These are phyloP conservation scores for Trichosporon coremiiforme DNA, from an alignment of 1,284 basidiomycete genomes.

Conservation along the genomic window DNA sequence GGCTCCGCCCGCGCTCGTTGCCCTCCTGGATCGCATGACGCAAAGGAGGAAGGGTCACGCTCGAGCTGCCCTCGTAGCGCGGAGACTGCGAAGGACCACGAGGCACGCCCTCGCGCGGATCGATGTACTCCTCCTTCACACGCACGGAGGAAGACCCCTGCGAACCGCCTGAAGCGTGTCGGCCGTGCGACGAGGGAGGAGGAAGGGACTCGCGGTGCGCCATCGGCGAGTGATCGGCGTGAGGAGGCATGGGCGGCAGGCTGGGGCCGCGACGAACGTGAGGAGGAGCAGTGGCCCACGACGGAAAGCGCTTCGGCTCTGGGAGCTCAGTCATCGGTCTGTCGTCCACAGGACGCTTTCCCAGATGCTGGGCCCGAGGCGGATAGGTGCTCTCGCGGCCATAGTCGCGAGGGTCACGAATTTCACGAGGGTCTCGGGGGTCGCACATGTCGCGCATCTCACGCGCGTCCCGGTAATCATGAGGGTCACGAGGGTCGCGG, in stretches of 20 bases:
- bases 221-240: constrained; percentile 16
- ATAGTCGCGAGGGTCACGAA: constrained; percentile 20
- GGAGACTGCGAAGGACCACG: constrained; percentile 2
- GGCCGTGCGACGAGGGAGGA: constrained; percentile 12
- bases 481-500: constrained; percentile 25
- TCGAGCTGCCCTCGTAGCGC: constrained; percentile 20
- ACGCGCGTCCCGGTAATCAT: constrained; percentile 19
- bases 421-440: constrained; percentile 18
- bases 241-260: constrained; percentile 1
- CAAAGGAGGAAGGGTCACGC: constrained; percentile 21
- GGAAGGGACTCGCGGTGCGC: constrained; percentile 22
- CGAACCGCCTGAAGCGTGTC: constrained; percentile 8
- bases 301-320: constrained; percentile 27
- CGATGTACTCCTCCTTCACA: constrained; percentile 14
- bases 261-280: constrained; percentile 2
- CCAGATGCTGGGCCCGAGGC: constrained; percentile 20
- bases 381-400: constrained; percentile 20
- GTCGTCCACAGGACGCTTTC: constrained; percentile 27
- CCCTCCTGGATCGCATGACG: constrained; percentile 19
- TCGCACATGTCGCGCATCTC: constrained; percentile 21
- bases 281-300: constrained; percentile 26
- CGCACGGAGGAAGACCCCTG: background rate
- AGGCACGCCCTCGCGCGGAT: background rate
- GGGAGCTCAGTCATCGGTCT: constrained; percentile 20
- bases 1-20: constrained; percentile 17